These are phyloP conservation scores for Sanguinoderma infundibulare DNA, from an alignment of 1,284 basidiomycete genomes.

Conservation along the genomic window DNA sequence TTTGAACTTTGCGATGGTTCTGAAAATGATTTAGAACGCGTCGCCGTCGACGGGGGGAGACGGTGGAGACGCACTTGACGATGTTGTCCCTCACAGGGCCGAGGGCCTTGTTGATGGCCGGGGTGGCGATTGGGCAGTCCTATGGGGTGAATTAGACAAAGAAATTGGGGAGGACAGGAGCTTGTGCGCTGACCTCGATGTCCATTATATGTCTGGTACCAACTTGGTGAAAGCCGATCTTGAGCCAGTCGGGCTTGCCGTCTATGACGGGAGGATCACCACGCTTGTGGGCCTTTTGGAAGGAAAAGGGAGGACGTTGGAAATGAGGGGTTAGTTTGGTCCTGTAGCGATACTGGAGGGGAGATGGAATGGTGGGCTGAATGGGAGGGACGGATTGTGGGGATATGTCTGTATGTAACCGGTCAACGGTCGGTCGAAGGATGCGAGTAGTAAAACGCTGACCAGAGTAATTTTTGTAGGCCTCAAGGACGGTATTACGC, in stretches of 20 bases:
- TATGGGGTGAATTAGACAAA: conserved; percentile 32
- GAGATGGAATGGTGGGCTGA: conserved; percentile 82
- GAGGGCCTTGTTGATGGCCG: conserved; percentile 78
- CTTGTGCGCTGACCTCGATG: conserved; percentile 77
- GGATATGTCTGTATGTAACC: conserved; percentile 53
- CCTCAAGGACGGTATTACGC: conserved; percentile 84
- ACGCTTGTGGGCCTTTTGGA: conserved; percentile 38
- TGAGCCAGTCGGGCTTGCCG: conserved; percentile 63
- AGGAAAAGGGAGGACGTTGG: conserved; percentile 72
- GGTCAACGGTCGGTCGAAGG: neutral
- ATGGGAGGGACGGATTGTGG: conserved; percentile 66
- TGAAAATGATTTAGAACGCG: conserved; percentile 36
- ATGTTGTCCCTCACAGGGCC: conserved; percentile 68
- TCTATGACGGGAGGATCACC: conserved; percentile 31
- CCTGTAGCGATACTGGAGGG: conserved; percentile 89
- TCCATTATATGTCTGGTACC: conserved; percentile 84
- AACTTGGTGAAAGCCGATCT: conserved; percentile 90
- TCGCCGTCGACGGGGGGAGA: neutral
- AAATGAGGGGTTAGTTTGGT: conserved; percentile 99
- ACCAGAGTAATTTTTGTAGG: conserved; percentile 84
- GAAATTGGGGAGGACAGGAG: neutral
- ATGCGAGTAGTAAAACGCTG: conserved; percentile 19
- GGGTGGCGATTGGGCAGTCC: conserved; percentile 94
- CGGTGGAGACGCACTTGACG: conserved; percentile 57
- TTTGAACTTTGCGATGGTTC: conserved; percentile 83